These are phyloP conservation scores for Entomortierella chlamydospora DNA, from an alignment of 192 early-diverging fungal species.

Conservation along the genomic window DNA sequence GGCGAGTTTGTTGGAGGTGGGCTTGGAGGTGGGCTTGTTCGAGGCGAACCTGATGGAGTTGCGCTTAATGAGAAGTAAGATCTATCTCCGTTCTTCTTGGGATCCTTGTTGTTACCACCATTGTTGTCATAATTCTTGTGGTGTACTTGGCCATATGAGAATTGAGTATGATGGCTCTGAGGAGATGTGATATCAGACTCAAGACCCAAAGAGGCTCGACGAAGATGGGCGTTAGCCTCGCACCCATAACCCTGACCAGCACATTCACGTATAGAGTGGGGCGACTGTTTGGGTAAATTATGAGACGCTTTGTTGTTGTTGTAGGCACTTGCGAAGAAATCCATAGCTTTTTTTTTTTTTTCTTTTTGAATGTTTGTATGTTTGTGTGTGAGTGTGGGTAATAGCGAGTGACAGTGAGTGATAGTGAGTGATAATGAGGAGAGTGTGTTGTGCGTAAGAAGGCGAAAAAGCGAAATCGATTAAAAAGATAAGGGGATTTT, in stretches of 20 bases:
- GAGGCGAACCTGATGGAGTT: too few species aligned
- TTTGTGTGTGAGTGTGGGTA: not conserved
- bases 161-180: not conserved
- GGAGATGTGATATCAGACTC: constrained; percentile 20
- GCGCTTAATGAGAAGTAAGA: too few species aligned
- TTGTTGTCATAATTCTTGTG: not conserved
- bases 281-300: not conserved
- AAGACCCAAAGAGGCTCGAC: constrained; percentile 45
- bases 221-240: constrained; percentile 44
- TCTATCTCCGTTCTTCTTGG: not conserved
- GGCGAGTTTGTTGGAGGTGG: not conserved
- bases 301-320: not conserved
- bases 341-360: constrained; percentile 21
- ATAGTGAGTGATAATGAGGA: not conserved
- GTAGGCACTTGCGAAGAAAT: constrained; percentile 48
- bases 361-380: constrained; percentile 1
- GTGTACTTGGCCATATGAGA: not conserved
- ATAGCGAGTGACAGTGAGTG: not conserved
- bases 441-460: not conserved
- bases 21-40: too few species aligned
- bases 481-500: too few species aligned
- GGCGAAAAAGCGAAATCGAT: too few species aligned
- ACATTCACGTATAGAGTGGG: not conserved
- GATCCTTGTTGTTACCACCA: not conserved
- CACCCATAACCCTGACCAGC: constrained; percentile 32